A percentile compares a stretch with the other conserved stretches of the same genome.
phyloP scores from a whole-genome alignment of 2,329 filamentous ascomycete species.

The Pseudocercospora ulei region DNA sequence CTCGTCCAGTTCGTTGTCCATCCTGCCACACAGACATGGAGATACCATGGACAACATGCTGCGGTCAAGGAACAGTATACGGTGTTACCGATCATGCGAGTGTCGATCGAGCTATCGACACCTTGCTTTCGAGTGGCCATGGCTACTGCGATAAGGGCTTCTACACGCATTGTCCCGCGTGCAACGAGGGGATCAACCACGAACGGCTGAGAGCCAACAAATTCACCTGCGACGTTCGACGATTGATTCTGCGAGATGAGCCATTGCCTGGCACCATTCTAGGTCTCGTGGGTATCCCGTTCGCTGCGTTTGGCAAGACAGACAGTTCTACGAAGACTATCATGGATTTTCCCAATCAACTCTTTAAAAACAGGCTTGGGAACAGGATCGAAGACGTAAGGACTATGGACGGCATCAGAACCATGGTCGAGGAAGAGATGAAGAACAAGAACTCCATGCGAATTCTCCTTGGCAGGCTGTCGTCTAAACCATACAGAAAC shows the following conservation, averaged over 20 bases:
- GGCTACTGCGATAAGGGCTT: conserved; percentile 56
- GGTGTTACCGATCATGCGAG: conserved; percentile 6
- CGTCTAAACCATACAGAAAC: conserved; percentile 11
- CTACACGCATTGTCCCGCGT: conserved; percentile 43
- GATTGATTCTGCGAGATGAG: conserved; percentile 40
- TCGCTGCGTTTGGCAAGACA: conserved; percentile 27
- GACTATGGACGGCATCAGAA: conserved; percentile 39
- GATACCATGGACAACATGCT: conserved; percentile 51
- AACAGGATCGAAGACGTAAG: conserved; percentile 31
- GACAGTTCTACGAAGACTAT: conserved; percentile 17
- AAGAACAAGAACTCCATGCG: conserved; percentile 35
- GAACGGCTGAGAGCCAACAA: conserved; percentile 53
- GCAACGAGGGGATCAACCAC: conserved; percentile 46
- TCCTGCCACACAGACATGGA: conserved; percentile 38
- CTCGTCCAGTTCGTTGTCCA: conserved; percentile 49
- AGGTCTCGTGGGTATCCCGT: conserved; percentile 46
- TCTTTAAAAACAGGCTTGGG: conserved; percentile 43
- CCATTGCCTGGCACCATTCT: conserved; percentile 63
- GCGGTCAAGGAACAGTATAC: conserved; percentile 28
- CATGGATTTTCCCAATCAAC: conserved; percentile 26
- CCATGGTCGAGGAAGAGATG: conserved; percentile 44
- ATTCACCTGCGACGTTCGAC: conserved; percentile 49
- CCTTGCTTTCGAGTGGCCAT: conserved; percentile 36
- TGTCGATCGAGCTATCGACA: conserved; percentile 33
- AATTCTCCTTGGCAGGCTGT: conserved; percentile 28